phyloP scores from a whole-genome alignment of 2,329 filamentous ascomycete species.

The Stenocarpella maydis region DNA sequence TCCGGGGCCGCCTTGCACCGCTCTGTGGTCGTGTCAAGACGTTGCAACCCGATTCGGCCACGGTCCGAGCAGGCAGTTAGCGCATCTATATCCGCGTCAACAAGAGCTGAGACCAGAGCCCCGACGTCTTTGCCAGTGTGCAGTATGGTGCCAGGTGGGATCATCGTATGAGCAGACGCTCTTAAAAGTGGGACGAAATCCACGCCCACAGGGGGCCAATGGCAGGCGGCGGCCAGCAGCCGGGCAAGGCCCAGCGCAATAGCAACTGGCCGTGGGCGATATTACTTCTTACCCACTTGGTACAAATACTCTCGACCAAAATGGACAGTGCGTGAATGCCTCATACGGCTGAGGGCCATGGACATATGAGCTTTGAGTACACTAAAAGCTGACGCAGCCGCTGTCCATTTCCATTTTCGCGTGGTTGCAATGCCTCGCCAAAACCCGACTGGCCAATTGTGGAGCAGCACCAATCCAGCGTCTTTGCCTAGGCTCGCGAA shows the following conservation, averaged over 20 bases:
- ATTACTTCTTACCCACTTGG: not conserved
- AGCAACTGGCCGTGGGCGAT: conserved; percentile 4
- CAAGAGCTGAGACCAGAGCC: conserved; percentile 26
- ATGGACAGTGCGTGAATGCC: conserved; percentile 12
- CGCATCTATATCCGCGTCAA: conserved; percentile 9
- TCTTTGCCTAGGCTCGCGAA: not conserved
- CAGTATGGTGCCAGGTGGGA: conserved; percentile 22
- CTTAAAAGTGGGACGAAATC: conserved; percentile 14
- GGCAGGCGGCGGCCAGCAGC: conserved; percentile 9
- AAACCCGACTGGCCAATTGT: not conserved
- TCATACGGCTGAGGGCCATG: not conserved
- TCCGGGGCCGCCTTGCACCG: not conserved
- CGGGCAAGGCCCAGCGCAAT: conserved; percentile 15
- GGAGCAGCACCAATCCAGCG: not conserved
- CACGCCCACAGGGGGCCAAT: conserved; percentile 20
- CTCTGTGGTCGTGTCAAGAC: conserved; percentile 13
- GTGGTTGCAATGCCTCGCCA: not conserved
- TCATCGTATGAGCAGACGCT: conserved; percentile 21
- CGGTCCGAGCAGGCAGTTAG: conserved; percentile 19
- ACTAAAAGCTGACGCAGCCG: conserved; percentile 7
- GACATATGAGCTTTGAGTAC: not conserved
- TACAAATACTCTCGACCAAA: not conserved
- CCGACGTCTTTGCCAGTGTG: conserved; percentile 18
- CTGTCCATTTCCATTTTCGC: conserved; percentile 1
- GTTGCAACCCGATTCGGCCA: conserved; percentile 22